A percentile compares a stretch with the other conserved stretches of the same genome.
These are phyloP conservation scores for Solanum hybrid DNA, from an alignment of 305 asterid genomes.

Conservation along the genomic window DNA sequence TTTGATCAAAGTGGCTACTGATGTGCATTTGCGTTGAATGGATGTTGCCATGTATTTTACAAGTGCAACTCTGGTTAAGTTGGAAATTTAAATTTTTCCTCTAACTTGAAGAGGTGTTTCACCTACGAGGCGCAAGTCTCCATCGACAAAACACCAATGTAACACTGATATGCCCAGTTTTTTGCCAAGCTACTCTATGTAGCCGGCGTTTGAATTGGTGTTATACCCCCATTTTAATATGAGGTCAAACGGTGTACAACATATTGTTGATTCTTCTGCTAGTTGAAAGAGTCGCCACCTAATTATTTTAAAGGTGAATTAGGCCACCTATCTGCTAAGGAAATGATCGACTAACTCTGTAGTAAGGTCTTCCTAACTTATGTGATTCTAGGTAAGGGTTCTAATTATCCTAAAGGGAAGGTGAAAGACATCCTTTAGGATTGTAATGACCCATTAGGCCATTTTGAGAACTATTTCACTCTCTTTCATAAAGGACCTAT, in stretches of 20 bases:
- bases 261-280: not conserved
- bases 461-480: not conserved
- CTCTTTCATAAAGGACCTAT: not conserved
- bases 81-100: too few species aligned
- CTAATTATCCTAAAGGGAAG: not conserved
- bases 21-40: too few species aligned
- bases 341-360: not conserved
- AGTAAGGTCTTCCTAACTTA: not conserved
- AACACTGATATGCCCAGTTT: not conserved
- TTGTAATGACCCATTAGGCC: not conserved
- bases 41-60: too few species aligned
- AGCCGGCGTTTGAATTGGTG: not conserved
- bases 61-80: too few species aligned
- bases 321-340: not conserved
- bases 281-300: not conserved
- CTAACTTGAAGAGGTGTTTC: not conserved
- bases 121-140: not conserved
- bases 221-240: not conserved
- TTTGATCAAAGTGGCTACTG: too few species aligned
- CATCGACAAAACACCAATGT: not conserved
- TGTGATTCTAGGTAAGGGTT: not conserved
- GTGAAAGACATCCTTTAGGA: not conserved
- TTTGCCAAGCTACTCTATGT: not conserved
- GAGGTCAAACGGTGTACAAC: not conserved
- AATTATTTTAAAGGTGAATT: not conserved